Conservation (phyloP, 768 basidiomycete species). For the Kwoniella pini region DNA sequence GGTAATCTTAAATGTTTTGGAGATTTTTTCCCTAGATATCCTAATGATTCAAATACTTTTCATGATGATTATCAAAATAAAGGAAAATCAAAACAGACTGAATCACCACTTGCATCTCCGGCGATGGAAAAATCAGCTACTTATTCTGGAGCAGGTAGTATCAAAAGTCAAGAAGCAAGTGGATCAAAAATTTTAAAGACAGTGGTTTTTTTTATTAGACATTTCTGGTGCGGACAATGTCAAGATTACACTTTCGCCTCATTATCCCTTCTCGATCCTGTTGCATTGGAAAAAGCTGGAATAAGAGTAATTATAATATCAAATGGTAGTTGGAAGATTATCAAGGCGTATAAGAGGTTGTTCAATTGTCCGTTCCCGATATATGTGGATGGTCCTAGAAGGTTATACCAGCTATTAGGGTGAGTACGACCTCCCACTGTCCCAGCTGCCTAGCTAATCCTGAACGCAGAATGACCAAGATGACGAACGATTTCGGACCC, state of each 20-base stretch:
- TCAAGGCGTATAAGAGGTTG: constrained; percentile 51
- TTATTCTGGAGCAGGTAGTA: background rate
- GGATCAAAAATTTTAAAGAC: constrained; percentile 28
- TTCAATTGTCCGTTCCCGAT: constrained; percentile 54
- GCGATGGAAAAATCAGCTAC: too few species aligned
- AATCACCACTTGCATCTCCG: too few species aligned
- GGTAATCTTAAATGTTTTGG: constrained; percentile 42
- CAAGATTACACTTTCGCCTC: constrained; percentile 53
- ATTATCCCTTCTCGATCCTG: constrained; percentile 43
- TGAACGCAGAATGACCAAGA: constrained; percentile 45
- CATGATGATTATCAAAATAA: constrained; percentile 1
- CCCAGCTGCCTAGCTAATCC: background rate
- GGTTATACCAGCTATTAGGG: constrained; percentile 52
- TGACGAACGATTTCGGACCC: constrained; percentile 51
- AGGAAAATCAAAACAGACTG: constrained; percentile 1
- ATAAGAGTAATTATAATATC: constrained; percentile 50
- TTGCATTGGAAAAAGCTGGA: constrained; percentile 41
- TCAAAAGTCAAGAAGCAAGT: constrained; percentile 6
- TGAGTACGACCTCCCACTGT: constrained; percentile 21
- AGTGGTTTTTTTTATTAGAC: constrained; percentile 53
- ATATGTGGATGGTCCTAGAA: constrained; percentile 50
- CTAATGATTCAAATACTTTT: background rate
- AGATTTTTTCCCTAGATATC: constrained; percentile 36
- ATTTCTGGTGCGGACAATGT: constrained; percentile 55
- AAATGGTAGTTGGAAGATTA: constrained; percentile 54